Evolutionary conservation across 2,329 filamentous ascomycete species (phyloP), one percentile per base, ranked within the genome.

Genomic region (Clarireedia sp.): DNA sequence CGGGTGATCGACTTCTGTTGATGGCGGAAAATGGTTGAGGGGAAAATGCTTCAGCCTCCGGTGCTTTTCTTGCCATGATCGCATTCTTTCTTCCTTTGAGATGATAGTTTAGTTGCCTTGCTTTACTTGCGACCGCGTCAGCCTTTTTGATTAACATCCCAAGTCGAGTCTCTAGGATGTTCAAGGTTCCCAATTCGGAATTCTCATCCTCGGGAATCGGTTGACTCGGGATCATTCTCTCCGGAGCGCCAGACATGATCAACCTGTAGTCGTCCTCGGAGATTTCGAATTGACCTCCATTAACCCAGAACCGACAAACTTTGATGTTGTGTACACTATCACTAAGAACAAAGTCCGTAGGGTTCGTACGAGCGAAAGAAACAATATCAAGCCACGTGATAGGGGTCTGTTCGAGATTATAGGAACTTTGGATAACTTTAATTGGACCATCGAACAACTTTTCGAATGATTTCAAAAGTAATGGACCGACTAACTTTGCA

Each of bases 371-470:
- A 60, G 90, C 87, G 71, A 91, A 94, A 61, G 87, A 83, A 62
- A 95, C 87, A 51, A 95, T 84, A 65, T 95, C 90, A 40, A 94
- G 76, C 90, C 90, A 96, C 12, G 83, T 86, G 55, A 94, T 79
- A 5, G 77, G 78, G 4, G 78, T 79, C 33, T 72, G 82, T 70
- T 79, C 87, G 64, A 76, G 78, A 56, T 83, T 78, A 29, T 78
- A 50, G 68, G 73, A 52, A 63, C 73, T 9, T 71, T 75, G 53
- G 68, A 64, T 54, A 29, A 68, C 55, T 53, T 65, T 83, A 58
- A 91, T 90, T 21, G 87, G 83, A 0, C 87, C 87, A 61, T 95
- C 89, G 66, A 96, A 95, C 55, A 92, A 78, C 52, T 87, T 81
- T 69, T 95, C 90, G 68, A 95, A 90, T 43, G 89, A 86, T 71